These are phyloP conservation scores for Pueraria montana DNA, from an alignment of 306 rosid genomes.

Conservation along the genomic window DNA sequence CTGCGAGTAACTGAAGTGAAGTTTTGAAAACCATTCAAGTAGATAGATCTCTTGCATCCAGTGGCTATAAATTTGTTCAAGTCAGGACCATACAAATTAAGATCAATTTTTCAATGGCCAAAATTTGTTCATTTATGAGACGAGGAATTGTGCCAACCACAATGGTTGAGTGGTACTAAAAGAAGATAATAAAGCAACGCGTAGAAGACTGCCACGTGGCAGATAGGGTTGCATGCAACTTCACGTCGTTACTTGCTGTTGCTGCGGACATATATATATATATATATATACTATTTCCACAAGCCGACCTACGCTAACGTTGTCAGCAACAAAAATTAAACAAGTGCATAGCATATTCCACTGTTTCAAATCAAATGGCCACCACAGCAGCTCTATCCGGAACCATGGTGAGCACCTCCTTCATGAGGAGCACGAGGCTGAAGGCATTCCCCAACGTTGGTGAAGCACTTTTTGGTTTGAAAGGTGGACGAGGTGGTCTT, in stretches of 20 bases:
- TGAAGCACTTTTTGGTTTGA: conserved; percentile 63
- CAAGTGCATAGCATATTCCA: background rate
- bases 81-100: background rate
- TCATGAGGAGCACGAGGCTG: conserved; percentile 53
- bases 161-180: conserved; percentile 33
- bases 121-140: background rate
- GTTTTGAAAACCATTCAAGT: background rate
- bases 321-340: conserved; percentile 29
- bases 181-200: conserved; percentile 42
- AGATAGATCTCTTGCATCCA: background rate
- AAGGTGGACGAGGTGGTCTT: conserved; percentile 66
- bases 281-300: conserved; percentile 54
- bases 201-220: conserved; percentile 61
- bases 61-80: background rate
- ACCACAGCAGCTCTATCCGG: conserved; percentile 70
- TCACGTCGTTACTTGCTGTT: background rate
- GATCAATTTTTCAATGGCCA: background rate
- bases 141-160: conserved; percentile 45
- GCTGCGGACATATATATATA: too few species aligned
- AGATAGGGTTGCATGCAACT: conserved; percentile 56
- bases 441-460: conserved; percentile 58
- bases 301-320: conserved; percentile 26
- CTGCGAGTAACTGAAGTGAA: background rate
- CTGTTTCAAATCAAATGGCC: conserved; percentile 47
- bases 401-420: conserved; percentile 70